Percentiles rank a stretch among this genome's conserved stretches.
These are phyloP conservation scores for Mikania micrantha DNA, from an alignment of 129 eudicot genomes.

Conservation along the genomic window DNA sequence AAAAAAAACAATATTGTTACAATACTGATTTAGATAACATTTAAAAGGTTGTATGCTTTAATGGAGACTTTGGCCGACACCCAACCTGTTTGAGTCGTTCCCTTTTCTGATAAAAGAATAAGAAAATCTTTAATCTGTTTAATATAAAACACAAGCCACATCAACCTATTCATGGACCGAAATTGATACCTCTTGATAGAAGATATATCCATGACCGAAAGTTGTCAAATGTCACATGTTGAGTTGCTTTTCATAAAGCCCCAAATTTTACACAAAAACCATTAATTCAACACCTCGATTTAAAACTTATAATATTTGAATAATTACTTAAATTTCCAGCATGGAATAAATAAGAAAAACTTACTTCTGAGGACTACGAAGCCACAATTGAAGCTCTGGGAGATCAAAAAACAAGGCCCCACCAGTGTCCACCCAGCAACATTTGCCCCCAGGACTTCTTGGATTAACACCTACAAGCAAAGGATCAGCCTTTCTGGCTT, in stretches of 20 bases:
- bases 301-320: background rate
- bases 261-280: background rate
- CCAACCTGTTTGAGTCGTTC: background rate
- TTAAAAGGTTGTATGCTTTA: background rate
- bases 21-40: background rate
- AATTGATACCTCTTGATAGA: background rate
- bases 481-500: constrained; percentile 34
- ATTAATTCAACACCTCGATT: background rate
- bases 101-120: background rate
- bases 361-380: constrained; percentile 53
- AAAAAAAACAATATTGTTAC: background rate
- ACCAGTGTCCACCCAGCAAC: constrained; percentile 98
- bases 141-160: background rate
- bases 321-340: background rate
- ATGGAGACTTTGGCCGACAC: background rate
- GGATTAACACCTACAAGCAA: constrained; percentile 56
- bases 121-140: background rate
- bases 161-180: background rate
- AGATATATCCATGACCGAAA: background rate
- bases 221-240: background rate
- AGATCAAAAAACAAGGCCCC: constrained; percentile 72
- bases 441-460: constrained; percentile 62
- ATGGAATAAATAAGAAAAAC: constrained; percentile 19
- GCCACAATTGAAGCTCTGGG: constrained; percentile 57
- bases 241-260: background rate